phyloP scores from a whole-genome alignment of 169 alveolate species.

The Cryptosporidium parvum region DNA sequence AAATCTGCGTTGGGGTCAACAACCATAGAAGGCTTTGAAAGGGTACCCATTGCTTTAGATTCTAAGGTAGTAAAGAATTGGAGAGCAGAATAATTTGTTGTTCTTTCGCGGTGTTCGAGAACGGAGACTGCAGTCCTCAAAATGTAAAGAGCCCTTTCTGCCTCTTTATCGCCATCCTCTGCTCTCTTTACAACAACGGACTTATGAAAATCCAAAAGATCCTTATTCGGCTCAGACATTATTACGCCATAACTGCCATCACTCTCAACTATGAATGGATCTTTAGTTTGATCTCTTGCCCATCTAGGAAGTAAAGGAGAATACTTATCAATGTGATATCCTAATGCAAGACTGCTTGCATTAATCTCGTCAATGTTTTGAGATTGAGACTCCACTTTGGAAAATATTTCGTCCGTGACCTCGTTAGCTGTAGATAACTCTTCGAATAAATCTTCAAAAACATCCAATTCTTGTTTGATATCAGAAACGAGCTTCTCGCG shows the following conservation, averaged over 20 bases:
- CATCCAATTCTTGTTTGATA: not conserved
- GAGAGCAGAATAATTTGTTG: constrained; percentile 17
- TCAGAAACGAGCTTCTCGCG: not conserved
- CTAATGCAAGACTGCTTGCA: constrained; percentile 21
- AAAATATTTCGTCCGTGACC: not conserved
- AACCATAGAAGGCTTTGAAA: constrained; percentile 11
- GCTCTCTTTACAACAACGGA: constrained; percentile 40
- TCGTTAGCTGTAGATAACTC: not conserved
- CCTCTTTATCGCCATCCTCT: constrained; percentile 63
- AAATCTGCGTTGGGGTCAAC: constrained; percentile 46
- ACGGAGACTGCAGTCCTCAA: constrained; percentile 45
- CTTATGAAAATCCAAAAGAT: constrained; percentile 8
- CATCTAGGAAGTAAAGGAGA: constrained; percentile 52
- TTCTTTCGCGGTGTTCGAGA: constrained; percentile 49
- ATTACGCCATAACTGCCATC: constrained; percentile 39
- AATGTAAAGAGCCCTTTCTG: constrained; percentile 52
- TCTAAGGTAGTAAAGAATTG: constrained; percentile 32
- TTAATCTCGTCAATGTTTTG: not conserved
- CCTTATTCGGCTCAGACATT: constrained; percentile 26
- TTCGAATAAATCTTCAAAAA: not conserved
- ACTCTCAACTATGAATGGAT: constrained; percentile 47
- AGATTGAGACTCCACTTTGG: not conserved
- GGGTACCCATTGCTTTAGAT: not conserved
- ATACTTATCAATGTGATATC: constrained; percentile 44
- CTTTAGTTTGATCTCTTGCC: constrained; percentile 62